phyloP scores from a whole-genome alignment of 2,329 filamentous ascomycete species.

The Aureobasidium mangrovei region DNA sequence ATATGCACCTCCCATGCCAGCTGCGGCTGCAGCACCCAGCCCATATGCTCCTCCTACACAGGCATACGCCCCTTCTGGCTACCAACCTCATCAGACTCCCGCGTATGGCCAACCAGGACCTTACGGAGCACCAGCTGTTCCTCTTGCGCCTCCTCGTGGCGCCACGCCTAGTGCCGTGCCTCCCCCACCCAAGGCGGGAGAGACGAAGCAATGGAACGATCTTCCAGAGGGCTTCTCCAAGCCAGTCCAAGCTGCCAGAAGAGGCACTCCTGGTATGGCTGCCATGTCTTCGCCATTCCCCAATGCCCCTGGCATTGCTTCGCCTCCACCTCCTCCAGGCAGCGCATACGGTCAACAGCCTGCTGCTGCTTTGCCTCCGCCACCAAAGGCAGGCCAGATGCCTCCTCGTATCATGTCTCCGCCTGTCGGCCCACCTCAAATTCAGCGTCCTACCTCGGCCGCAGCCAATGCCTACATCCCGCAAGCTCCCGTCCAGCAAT shows the following conservation, averaged over 20 bases:
- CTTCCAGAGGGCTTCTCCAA: constrained; percentile 72
- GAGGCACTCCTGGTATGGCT: constrained; percentile 60
- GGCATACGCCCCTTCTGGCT: constrained; percentile 39
- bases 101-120: constrained; percentile 13
- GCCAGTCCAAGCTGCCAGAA: constrained; percentile 55
- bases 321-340: constrained; percentile 49
- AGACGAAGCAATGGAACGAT: constrained; percentile 86
- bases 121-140: constrained; percentile 27
- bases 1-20: constrained; percentile 27
- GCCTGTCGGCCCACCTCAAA: constrained; percentile 50
- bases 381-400: constrained; percentile 68
- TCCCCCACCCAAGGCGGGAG: constrained; percentile 61
- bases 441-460: constrained; percentile 42
- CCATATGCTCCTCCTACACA: constrained; percentile 42
- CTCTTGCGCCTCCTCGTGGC: constrained; percentile 53
- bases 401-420: constrained; percentile 58
- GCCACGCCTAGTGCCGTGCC: constrained; percentile 51
- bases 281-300: constrained; percentile 69
- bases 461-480: constrained; percentile 58
- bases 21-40: constrained; percentile 29
- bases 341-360: constrained; percentile 51
- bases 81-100: constrained; percentile 34
- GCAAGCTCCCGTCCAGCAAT: constrained; percentile 34
- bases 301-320: constrained; percentile 44
- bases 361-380: constrained; percentile 67